These are phyloP conservation scores for Erucastrum elatum DNA, from an alignment of 345 rosid genomes.

Conservation along the genomic window DNA sequence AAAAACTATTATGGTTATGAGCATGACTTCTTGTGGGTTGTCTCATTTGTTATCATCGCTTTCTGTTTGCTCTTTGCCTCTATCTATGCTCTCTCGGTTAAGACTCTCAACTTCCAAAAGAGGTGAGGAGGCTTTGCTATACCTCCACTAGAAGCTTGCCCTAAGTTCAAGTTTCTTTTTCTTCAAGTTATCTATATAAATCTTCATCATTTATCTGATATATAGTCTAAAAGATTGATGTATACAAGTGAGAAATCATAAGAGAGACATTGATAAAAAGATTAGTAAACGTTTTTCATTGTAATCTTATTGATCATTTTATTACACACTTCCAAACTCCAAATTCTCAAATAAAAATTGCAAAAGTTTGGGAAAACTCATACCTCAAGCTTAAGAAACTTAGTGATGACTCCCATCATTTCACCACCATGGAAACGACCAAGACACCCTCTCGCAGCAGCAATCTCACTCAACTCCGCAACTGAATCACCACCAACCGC, in stretches of 20 bases:
- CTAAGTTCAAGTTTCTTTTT: background rate
- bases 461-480: constrained; percentile 65
- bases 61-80: constrained; percentile 37
- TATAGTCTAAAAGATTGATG: background rate
- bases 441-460: constrained; percentile 89
- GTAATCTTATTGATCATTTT: background rate
- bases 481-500: constrained; percentile 77
- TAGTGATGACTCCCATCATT: constrained; percentile 38
- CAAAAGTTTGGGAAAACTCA: background rate
- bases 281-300: background rate
- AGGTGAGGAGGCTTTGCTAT: constrained; percentile 21
- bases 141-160: background rate
- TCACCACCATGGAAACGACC: constrained; percentile 89
- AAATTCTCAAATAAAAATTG: background rate
- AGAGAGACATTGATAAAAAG: background rate
- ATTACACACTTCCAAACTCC: constrained; percentile 26
- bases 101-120: constrained; percentile 49
- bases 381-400: constrained; percentile 31
- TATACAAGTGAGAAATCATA: background rate
- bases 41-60: constrained; percentile 36
- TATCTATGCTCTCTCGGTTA: constrained; percentile 41
- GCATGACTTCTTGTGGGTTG: constrained; percentile 42
- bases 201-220: background rate
- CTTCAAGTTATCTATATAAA: background rate
- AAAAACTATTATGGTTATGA: constrained; percentile 48